phyloP scores from a whole-genome alignment of 2,329 filamentous ascomycete species.

The Coniochaeta sp. region DNA sequence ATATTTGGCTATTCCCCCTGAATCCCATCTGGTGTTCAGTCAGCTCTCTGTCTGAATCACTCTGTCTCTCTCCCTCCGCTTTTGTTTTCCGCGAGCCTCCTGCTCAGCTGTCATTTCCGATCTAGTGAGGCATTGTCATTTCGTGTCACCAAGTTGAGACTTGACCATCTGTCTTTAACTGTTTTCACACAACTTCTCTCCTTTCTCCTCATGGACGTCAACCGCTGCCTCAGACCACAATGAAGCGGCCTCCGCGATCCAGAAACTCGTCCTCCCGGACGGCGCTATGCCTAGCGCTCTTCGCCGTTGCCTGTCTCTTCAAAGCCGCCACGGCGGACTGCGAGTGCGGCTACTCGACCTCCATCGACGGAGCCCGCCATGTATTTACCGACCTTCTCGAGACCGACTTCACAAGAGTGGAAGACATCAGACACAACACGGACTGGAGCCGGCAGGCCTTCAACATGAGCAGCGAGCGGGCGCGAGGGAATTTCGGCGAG shows the following conservation, averaged over 20 bases:
- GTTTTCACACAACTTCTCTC: background rate
- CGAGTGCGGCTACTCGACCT: constrained; percentile 64
- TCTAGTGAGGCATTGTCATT: background rate
- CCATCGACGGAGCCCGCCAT: constrained; percentile 26
- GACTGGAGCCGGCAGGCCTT: constrained; percentile 65
- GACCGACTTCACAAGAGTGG: constrained; percentile 59
- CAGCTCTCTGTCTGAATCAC: too few species aligned
- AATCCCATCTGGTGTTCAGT: too few species aligned
- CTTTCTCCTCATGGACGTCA: background rate
- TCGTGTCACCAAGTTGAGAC: background rate
- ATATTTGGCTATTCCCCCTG: too few species aligned
- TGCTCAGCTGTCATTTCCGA: background rate
- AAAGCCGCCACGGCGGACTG: constrained; percentile 40
- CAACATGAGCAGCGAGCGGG: constrained; percentile 50
- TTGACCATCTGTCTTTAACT: background rate
- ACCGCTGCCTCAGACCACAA: too few species aligned
- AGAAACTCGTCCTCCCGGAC: constrained; percentile 6
- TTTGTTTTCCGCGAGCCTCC: too few species aligned
- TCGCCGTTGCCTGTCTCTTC: constrained; percentile 10
- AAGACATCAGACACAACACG: constrained; percentile 38
- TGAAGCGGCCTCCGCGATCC: background rate
- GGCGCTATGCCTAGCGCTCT: constrained; percentile 6
- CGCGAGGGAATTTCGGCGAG: constrained; percentile 61
- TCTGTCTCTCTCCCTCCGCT: too few species aligned
- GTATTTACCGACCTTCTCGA: constrained; percentile 66